Percentiles rank a stretch among this genome's conserved stretches.
phyloP scores from a whole-genome alignment of 108 stramenopile genomes.

The Chaetoceros tenuissimus region DNA sequence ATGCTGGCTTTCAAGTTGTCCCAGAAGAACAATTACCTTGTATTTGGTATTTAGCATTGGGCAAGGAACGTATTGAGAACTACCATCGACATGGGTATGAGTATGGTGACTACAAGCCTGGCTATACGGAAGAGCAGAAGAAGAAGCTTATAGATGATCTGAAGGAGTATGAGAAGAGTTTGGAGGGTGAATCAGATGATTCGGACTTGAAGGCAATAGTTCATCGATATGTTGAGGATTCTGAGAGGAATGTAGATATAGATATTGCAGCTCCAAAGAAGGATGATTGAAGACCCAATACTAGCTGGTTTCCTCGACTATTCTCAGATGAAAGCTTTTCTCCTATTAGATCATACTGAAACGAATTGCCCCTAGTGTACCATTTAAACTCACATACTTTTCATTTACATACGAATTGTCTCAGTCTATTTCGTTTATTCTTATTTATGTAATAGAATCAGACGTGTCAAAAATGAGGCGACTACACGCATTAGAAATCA shows the following conservation, averaged over 20 bases:
- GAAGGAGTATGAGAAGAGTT: not conserved
- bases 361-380: too few relatives aligned
- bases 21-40: slow-evolving; percentile 29
- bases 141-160: slow-evolving; percentile 20
- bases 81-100: not conserved
- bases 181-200: slow-evolving; percentile 26
- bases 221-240: slow-evolving; percentile 3
- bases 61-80: slow-evolving; percentile 22
- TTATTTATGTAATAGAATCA: too few relatives aligned
- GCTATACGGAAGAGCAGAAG: slow-evolving; percentile 24
- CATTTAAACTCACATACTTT: too few relatives aligned
- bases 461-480: too few relatives aligned
- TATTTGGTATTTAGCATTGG: slow-evolving; percentile 28
- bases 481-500: too few relatives aligned
- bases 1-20: slow-evolving; percentile 37
- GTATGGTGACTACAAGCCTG: slow-evolving; percentile 32
- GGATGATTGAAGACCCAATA: too few relatives aligned
- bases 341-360: too few relatives aligned
- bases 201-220: slow-evolving; percentile 6
- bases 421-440: too few relatives aligned
- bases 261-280: too few relatives aligned
- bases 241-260: slow-evolving; percentile 3
- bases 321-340: too few relatives aligned
- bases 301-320: too few relatives aligned
- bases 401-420: too few relatives aligned